Conservation (phyloP, 2,329 filamentous ascomycete genomes). For the Westerdykella sp. region DNA sequence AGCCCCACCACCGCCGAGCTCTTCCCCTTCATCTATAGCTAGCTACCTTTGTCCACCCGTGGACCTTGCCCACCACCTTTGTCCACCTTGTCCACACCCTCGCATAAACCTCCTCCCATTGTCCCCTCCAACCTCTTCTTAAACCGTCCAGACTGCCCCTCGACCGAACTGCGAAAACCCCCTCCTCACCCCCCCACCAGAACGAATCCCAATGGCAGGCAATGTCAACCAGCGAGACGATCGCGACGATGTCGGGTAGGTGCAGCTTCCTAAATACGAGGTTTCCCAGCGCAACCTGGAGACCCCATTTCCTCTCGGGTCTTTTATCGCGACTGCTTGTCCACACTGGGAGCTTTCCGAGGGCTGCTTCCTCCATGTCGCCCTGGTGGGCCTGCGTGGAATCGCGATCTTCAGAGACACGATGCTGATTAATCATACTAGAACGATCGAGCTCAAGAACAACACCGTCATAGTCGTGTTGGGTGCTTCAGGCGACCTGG, state of each 20-base stretch:
- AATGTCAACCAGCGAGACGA: neutral
- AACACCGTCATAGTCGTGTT: slow-evolving; percentile 96
- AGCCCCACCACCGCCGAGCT: slow-evolving; percentile 27
- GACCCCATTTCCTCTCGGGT: neutral
- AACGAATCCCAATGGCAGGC: too few species aligned
- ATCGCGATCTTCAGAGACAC: too few species aligned
- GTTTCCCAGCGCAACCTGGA: too few species aligned
- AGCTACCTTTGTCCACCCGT: slow-evolving; percentile 14
- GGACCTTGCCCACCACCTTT: slow-evolving; percentile 20
- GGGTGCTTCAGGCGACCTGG: slow-evolving; percentile 92
- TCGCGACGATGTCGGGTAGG: neutral
- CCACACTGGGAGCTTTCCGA: slow-evolving; percentile 7
- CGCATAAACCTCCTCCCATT: neutral
- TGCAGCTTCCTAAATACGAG: neutral
- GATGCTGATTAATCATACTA: slow-evolving; percentile 38
- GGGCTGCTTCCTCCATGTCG: neutral
- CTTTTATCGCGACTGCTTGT: neutral
- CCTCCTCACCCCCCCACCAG: neutral
- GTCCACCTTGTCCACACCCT: slow-evolving; percentile 22
- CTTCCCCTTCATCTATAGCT: slow-evolving; percentile 25
- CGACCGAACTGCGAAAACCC: neutral
- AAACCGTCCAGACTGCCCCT: neutral
- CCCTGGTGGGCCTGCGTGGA: too few species aligned
- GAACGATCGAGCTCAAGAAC: slow-evolving; percentile 91
- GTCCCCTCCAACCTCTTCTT: neutral